Evolutionary conservation across 495 filamentous ascomycete genomes (phyloP).

Genomic region (Gamarada debralockiae): DNA sequence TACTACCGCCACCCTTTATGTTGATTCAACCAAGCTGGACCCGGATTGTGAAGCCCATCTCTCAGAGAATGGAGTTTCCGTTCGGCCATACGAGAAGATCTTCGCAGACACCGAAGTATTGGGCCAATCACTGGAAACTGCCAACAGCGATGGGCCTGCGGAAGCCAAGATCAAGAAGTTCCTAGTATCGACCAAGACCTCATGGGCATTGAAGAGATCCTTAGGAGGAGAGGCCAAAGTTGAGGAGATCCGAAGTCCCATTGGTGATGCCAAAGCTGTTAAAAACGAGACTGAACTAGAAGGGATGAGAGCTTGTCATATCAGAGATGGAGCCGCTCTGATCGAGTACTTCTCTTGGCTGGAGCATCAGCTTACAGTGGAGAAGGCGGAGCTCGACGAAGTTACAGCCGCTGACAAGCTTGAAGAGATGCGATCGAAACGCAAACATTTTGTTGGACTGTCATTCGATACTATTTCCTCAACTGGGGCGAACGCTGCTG

Average conservation of each 20-base stretch:
- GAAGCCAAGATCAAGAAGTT: slow-evolving; percentile 59
- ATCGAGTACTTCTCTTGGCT: slow-evolving; percentile 96
- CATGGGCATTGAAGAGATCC: slow-evolving; percentile 86
- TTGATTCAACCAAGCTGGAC: slow-evolving; percentile 74
- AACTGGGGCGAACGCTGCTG: slow-evolving; percentile 88
- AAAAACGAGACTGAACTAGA: slow-evolving; percentile 91
- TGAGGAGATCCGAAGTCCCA: slow-evolving; percentile 82
- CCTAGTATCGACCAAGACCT: slow-evolving; percentile 81
- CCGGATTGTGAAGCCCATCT: slow-evolving; percentile 68
- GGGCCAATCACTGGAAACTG: slow-evolving; percentile 36
- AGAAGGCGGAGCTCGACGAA: slow-evolving; percentile 76
- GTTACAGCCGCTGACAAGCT: slow-evolving; percentile 89
- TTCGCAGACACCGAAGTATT: slow-evolving; percentile 72
- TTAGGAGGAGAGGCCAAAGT: slow-evolving; percentile 86
- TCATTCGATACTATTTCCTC: slow-evolving; percentile 97
- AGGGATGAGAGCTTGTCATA: slow-evolving; percentile 92
- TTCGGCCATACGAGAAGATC: slow-evolving; percentile 83
- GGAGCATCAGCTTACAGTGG: slow-evolving; percentile 76
- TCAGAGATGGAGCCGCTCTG: slow-evolving; percentile 89
- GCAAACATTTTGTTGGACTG: slow-evolving; percentile 81
- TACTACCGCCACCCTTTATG: slow-evolving; percentile 76
- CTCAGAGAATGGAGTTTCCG: slow-evolving; percentile 57
- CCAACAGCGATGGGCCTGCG: slow-evolving; percentile 4
- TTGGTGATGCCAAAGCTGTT: slow-evolving; percentile 93
- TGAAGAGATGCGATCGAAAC: slow-evolving; percentile 74